phyloP scores from a whole-genome alignment of 352 stramenopile species.

The Globisporangium barbulae region DNA sequence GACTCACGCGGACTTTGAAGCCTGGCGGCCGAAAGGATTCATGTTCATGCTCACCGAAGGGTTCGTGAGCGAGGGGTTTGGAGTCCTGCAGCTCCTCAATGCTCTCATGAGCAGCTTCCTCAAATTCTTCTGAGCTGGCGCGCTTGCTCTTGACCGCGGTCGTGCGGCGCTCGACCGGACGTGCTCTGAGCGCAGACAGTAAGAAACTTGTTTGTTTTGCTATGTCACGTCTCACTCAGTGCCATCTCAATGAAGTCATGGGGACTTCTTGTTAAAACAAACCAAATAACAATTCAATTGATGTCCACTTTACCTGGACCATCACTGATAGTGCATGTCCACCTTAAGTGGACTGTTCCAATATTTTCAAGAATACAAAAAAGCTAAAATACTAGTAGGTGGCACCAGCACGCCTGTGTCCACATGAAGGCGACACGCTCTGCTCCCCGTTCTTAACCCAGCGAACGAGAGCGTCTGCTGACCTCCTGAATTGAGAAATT shows the following conservation, averaged over 20 bases:
- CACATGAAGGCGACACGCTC: neutral
- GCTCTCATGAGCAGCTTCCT: neutral
- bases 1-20: conserved; percentile 26
- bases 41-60: neutral
- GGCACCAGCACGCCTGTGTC: neutral
- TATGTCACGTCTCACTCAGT: too few relatives aligned
- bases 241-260: too few relatives aligned
- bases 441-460: neutral
- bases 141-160: too few relatives aligned
- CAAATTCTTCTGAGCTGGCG: neutral
- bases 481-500: too few relatives aligned
- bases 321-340: too few relatives aligned
- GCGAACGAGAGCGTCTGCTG: neutral
- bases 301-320: neutral
- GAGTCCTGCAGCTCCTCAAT: neutral
- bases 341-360: too few relatives aligned
- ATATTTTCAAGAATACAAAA: neutral
- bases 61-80: neutral
- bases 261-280: neutral
- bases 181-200: too few relatives aligned
- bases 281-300: neutral
- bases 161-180: too few relatives aligned
- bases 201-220: too few relatives aligned
- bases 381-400: neutral
- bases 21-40: conserved; percentile 24